These are phyloP conservation scores for Schwanniomyces pseudopolymorphus DNA, from an alignment of 805 yeast species.

Conservation along the genomic window DNA sequence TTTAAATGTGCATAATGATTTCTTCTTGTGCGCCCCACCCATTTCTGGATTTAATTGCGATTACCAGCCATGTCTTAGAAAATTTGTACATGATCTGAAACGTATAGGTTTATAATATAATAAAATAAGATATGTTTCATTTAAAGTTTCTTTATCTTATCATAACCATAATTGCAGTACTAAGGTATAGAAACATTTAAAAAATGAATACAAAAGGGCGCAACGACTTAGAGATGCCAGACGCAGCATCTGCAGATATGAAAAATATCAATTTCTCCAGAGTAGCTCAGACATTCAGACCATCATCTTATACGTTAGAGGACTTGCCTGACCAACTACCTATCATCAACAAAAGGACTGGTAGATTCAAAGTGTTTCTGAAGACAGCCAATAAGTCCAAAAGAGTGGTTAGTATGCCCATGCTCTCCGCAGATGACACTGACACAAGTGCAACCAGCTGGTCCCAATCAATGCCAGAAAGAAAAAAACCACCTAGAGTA, in stretches of 20 bases:
- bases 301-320: conserved; percentile 19
- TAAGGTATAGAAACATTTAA: background rate
- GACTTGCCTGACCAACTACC: conserved; percentile 32
- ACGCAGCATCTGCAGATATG: conserved; percentile 20
- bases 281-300: conserved; percentile 28
- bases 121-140: background rate
- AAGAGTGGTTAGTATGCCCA: conserved; percentile 25
- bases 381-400: conserved; percentile 4
- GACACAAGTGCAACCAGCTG: background rate
- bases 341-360: conserved; percentile 18
- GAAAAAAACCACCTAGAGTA: background rate
- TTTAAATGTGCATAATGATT: conserved; percentile 1
- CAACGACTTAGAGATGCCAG: conserved; percentile 23
- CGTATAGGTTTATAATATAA: too few species aligned
- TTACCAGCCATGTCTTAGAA: background rate
- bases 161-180: too few species aligned
- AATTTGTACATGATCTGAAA: background rate
- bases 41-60: background rate
- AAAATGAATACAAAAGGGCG: conserved; percentile 18
- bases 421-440: background rate
- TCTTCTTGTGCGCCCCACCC: background rate
- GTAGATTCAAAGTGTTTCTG: conserved; percentile 18
- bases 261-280: conserved; percentile 22
- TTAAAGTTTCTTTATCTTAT: too few species aligned
- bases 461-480: background rate